Evolutionary conservation across 176 grass and related monocot genomes (phyloP).

Genomic region (Secale cereale): DNA sequence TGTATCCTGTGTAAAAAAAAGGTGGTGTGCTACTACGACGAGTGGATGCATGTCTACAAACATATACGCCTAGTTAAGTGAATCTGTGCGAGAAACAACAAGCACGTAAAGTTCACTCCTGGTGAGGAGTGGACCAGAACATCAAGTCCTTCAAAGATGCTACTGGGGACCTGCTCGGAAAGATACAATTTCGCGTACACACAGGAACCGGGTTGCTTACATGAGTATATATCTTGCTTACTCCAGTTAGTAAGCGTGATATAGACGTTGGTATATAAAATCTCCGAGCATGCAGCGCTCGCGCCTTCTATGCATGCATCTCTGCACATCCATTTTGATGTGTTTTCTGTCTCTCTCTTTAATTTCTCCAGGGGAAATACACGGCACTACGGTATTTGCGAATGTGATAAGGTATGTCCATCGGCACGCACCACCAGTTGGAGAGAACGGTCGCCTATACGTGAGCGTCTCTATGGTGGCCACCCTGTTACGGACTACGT

Average conservation of each 20-base stretch:
- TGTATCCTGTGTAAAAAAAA: too few species aligned
- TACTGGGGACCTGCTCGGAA: neutral
- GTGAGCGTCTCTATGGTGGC: conserved; percentile 9
- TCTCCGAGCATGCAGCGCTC: neutral
- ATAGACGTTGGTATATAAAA: neutral
- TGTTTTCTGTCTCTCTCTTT: neutral
- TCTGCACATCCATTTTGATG: too few species aligned
- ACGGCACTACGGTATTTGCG: neutral
- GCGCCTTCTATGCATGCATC: neutral
- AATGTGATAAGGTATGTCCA: neutral
- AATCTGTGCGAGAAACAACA: neutral
- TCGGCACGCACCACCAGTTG: neutral
- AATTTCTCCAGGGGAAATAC: too few species aligned
- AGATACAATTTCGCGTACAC: neutral
- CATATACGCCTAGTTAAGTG: too few species aligned
- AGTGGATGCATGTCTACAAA: too few species aligned
- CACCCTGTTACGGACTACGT: neutral
- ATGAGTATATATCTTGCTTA: neutral
- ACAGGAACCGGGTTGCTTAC: neutral
- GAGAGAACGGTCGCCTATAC: neutral
- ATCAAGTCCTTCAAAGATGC: conserved; percentile 28
- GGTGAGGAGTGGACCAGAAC: neutral
- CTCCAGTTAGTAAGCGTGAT: neutral
- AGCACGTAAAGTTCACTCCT: neutral
- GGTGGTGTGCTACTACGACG: too few species aligned